Evolutionary conservation across 129 eudicot genomes (phyloP), one percentile per base, ranked within the genome.

Genomic region (Flaveria ramosissima): DNA sequence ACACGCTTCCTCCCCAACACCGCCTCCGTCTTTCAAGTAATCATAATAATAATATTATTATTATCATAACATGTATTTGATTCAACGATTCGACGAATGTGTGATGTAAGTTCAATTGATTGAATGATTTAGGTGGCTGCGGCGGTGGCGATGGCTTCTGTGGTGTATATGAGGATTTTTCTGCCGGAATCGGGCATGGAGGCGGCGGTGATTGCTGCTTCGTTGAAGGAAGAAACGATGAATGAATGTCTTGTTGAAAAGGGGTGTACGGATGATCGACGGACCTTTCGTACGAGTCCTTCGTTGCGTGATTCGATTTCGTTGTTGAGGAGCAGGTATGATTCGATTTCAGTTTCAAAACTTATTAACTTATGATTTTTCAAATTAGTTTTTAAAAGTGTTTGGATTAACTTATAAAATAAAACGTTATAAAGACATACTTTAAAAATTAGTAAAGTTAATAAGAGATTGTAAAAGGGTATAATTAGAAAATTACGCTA

Each of bases 1-100:
- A 73, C 97, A 78, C 97, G 97, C 26, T 88, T 91, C 77, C 93
- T 88, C 75, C 88, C 97, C 50, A 81, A 92, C 43, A 79, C 92
- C 46, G 74, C 97, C 27, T 86, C 94, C 62, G 88, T 86, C 63
- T 91, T 91, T 45, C 89, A 91, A 75, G 97, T 90, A 79, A 72
- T 39, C 6, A 6, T 53, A 5, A 9, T 9, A 27, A 2, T 27
- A 27, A 0, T 2, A 27, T 27, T 2, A 27, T 27, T 27, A 30
- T 30, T 30, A 30, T 30, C 0, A 30, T 30, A 26, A 26, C 3
- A 26, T 26, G 30, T 74, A 14, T 43, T 3, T 8, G n/a, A 68
- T 36, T 16, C 2, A 52, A 15, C 4, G 32, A 32, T 32, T 70
- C 10, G n/a, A 45, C 46, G 65, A 80, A 50, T 3, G 14, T 6